A percentile compares a stretch with the other conserved stretches of the same genome.
Conservation (phyloP, 805 yeast species). For the Pichia membranifaciens region DNA sequence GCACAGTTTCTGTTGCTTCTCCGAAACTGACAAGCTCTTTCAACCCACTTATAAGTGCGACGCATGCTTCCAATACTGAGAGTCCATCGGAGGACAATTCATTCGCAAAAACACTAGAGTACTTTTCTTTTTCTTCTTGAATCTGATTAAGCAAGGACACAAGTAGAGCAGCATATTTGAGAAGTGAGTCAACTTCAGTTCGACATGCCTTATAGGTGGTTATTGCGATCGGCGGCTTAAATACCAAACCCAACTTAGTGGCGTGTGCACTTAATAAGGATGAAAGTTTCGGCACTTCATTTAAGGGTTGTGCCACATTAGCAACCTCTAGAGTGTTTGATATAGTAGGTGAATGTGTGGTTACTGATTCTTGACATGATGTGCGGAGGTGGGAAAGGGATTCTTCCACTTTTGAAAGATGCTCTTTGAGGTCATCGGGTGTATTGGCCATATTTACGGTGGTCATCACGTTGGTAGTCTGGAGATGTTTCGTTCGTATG, state of each 20-base stretch:
- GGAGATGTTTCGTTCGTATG: too few relatives aligned
- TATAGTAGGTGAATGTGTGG: background rate
- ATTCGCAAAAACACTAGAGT: conserved; percentile 26
- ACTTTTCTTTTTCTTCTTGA: conserved; percentile 30
- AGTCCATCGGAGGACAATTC: conserved; percentile 27
- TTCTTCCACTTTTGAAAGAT: background rate
- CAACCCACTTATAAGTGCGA: conserved; percentile 18
- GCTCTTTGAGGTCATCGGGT: background rate
- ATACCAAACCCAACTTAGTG: conserved; percentile 69
- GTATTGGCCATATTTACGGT: background rate
- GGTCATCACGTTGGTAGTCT: too few relatives aligned
- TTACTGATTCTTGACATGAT: background rate
- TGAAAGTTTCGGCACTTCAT: conserved; percentile 54
- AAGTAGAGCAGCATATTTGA: conserved; percentile 39
- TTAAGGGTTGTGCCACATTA: conserved; percentile 38
- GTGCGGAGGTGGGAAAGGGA: background rate
- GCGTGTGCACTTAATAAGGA: conserved; percentile 65
- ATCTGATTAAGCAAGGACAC: conserved; percentile 42
- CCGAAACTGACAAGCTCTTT: conserved; percentile 11
- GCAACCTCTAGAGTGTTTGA: conserved; percentile 10
- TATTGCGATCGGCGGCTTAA: conserved; percentile 50
- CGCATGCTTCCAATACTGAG: conserved; percentile 15
- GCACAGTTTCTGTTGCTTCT: conserved; percentile 20
- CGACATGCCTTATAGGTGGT: conserved; percentile 40
- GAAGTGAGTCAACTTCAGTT: conserved; percentile 41